Evolutionary conservation across 768 basidiomycete genomes (phyloP).

Genomic region (Collybia mongolica): DNA sequence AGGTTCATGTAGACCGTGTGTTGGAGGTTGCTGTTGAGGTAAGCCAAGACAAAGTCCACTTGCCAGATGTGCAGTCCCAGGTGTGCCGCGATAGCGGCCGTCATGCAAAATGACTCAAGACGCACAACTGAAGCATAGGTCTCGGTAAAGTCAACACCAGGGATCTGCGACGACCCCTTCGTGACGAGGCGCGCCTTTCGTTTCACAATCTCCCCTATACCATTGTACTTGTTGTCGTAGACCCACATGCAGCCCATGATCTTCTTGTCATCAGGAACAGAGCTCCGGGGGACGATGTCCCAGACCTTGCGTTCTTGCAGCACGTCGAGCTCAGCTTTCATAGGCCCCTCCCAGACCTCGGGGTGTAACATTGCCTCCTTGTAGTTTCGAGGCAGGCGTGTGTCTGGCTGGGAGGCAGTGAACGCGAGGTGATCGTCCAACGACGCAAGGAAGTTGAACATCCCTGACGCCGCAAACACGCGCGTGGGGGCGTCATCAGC

Average conservation of each 20-base stretch:
- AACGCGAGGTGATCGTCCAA: not conserved
- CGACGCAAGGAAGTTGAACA: not conserved
- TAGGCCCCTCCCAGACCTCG: constrained; percentile 10
- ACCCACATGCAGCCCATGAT: constrained; percentile 17
- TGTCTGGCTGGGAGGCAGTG: not conserved
- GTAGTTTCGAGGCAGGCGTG: constrained; percentile 2
- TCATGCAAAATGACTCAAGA: constrained; percentile 14
- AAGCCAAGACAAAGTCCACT: constrained; percentile 33
- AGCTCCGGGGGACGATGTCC: constrained; percentile 8
- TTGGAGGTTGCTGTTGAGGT: constrained; percentile 27
- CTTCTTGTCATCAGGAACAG: not conserved
- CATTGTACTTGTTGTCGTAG: constrained; percentile 28
- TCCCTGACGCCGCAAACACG: not conserved
- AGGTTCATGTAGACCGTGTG: constrained; percentile 13
- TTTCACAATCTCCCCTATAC: constrained; percentile 19
- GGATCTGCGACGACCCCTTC: constrained; percentile 29
- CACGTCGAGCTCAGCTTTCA: constrained; percentile 18
- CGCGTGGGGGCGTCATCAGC: not conserved
- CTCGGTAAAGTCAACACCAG: constrained; percentile 29
- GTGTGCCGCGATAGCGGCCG: constrained; percentile 21
- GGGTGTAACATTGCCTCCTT: constrained; percentile 13
- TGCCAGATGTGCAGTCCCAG: constrained; percentile 25
- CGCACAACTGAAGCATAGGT: constrained; percentile 17
- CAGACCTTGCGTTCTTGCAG: constrained; percentile 14
- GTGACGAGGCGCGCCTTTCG: constrained; percentile 25